phyloP scores from a whole-genome alignment of 192 early-diverging fungal genomes.

The Coemansia sp. region DNA sequence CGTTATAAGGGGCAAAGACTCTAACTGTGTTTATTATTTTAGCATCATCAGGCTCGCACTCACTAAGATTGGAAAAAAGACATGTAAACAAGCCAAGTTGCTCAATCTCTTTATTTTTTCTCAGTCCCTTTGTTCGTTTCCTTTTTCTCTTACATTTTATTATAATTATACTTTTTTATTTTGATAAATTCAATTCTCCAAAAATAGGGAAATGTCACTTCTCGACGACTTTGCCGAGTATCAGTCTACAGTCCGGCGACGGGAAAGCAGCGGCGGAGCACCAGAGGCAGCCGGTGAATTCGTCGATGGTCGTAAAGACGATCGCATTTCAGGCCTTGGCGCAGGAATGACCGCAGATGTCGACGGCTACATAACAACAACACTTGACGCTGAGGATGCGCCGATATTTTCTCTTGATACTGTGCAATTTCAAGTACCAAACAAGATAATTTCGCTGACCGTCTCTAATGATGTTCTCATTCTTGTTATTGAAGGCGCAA shows the following conservation, averaged over 20 bases:
- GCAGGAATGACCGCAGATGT: constrained; percentile 12
- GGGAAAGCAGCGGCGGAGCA: constrained; percentile 15
- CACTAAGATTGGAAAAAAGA: not conserved
- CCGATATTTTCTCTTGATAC: constrained; percentile 81
- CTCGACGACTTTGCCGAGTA: constrained; percentile 55
- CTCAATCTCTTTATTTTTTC: not conserved
- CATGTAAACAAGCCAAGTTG: not conserved
- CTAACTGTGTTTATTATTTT: not conserved
- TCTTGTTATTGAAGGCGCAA: constrained; percentile 73
- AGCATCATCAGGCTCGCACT: not conserved
- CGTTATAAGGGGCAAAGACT: not conserved
- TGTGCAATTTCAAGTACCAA: constrained; percentile 88
- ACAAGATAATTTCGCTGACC: constrained; percentile 66
- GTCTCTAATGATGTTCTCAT: constrained; percentile 86
- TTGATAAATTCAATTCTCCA: not conserved
- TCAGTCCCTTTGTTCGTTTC: not conserved
- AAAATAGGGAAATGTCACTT: constrained; percentile 36
- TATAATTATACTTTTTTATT: constrained; percentile 12
- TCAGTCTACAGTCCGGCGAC: constrained; percentile 30
- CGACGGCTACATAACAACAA: constrained; percentile 48
- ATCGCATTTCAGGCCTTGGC: not conserved
- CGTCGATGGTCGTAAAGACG: not conserved
- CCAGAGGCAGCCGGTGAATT: constrained; percentile 11
- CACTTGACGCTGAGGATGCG: constrained; percentile 42
- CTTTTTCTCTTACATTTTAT: constrained; percentile 1